These are phyloP conservation scores for Discostella pseudostelligera DNA, from an alignment of 108 stramenopile species.

Conservation along the genomic window DNA sequence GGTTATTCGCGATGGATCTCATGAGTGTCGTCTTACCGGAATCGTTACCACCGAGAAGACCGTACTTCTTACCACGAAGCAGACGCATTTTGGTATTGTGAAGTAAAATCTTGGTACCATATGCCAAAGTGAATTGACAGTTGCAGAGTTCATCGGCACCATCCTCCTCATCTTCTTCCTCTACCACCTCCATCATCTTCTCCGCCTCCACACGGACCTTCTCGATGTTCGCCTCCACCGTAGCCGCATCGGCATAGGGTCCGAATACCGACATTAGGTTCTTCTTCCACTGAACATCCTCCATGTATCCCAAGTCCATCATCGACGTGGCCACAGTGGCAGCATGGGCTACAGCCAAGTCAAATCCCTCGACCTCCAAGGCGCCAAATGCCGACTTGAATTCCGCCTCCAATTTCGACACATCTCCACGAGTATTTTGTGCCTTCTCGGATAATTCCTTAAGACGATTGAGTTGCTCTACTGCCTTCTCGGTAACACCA, in stretches of 20 bases:
- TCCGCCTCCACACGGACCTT: conserved; percentile 84
- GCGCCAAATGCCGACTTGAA: conserved; percentile 69
- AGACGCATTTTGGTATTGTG: conserved; percentile 99
- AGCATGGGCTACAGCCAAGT: conserved; percentile 61
- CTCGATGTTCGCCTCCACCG: conserved; percentile 69
- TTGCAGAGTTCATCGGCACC: conserved; percentile 99
- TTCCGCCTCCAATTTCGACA: conserved; percentile 66
- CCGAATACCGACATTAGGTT: conserved; percentile 56
- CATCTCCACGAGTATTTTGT: conserved; percentile 77
- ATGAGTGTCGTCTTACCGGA: conserved; percentile 99
- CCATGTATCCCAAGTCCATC: conserved; percentile 92
- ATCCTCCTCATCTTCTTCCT: conserved; percentile 96
- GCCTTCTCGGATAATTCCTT: conserved; percentile 87
- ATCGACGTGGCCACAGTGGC: conserved; percentile 77
- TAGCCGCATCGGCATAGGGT: conserved; percentile 64
- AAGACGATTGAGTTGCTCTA: conserved; percentile 80
- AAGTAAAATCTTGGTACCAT: conserved; percentile 99
- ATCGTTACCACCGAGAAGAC: conserved; percentile 97
- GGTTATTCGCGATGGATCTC: conserved; percentile 99
- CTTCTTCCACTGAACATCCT: conserved; percentile 90
- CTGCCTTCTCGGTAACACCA: conserved; percentile 85
- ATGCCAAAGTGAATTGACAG: conserved; percentile 99
- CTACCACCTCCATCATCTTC: conserved; percentile 81
- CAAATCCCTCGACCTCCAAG: conserved; percentile 53
- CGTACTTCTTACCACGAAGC: conserved; percentile 96